Conservation (phyloP, 257 asterid genomes). For the Solanum virginianum region DNA sequence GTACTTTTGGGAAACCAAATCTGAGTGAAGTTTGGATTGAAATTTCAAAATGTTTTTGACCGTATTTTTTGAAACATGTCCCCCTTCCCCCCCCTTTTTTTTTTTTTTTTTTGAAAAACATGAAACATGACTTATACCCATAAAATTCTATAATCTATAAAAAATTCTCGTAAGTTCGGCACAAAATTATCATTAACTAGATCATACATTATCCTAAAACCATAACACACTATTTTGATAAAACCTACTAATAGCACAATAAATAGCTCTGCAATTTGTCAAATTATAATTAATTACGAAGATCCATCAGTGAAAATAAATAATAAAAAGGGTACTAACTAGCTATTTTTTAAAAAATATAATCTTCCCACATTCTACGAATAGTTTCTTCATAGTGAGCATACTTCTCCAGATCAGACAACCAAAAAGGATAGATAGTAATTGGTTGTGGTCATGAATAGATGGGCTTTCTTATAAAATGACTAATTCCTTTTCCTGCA, state of each 20-base stretch:
- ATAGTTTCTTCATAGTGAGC: neutral
- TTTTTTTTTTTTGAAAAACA: neutral
- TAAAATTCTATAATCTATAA: neutral
- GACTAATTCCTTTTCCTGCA: too few relatives aligned
- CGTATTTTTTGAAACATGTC: neutral
- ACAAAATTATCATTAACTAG: neutral
- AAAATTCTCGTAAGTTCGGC: neutral
- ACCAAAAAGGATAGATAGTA: neutral
- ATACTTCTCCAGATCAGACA: neutral
- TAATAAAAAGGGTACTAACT: neutral
- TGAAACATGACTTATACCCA: neutral
- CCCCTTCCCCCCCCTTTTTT: too few relatives aligned
- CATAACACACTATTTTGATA: neutral
- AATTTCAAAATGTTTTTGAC: neutral
- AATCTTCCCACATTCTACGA: neutral
- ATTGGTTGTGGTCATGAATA: neutral
- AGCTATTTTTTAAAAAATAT: neutral
- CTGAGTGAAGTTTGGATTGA: neutral
- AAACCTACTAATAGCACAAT: neutral
- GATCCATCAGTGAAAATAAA: neutral
- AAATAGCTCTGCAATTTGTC: neutral
- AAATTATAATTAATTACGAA: neutral
- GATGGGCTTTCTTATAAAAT: neutral
- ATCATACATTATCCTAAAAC: neutral
- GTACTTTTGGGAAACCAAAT: neutral